A percentile compares a stretch with the other conserved stretches of the same genome.
These are phyloP conservation scores for Amphicarpaea edgeworthii DNA, from an alignment of 306 rosid species.

Conservation along the genomic window DNA sequence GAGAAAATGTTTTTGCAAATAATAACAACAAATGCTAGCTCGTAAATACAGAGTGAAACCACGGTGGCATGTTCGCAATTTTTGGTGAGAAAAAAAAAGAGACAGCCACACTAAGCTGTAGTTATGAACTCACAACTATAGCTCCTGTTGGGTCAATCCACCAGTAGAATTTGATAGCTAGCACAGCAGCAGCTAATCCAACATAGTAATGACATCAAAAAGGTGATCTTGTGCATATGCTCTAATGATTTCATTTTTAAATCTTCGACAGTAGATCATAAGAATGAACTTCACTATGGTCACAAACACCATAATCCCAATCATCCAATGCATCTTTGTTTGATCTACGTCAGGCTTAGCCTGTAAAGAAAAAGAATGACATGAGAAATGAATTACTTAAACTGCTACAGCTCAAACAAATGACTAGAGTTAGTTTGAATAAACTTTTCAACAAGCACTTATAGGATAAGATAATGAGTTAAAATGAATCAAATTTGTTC, in stretches of 20 bases:
- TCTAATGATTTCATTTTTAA: constrained; percentile 72
- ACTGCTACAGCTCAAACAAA: not conserved
- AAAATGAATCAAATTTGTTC: not conserved
- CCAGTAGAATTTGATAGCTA: constrained; percentile 65
- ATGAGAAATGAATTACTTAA: not conserved
- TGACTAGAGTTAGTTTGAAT: not conserved
- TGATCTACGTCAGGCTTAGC: constrained; percentile 46
- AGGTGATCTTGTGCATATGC: constrained; percentile 86
- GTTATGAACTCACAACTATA: constrained; percentile 66
- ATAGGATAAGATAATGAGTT: not conserved
- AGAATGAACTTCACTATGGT: constrained; percentile 78
- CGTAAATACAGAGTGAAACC: not conserved
- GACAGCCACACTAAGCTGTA: not conserved
- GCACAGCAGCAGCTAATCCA: constrained; percentile 83
- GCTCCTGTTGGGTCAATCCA: constrained; percentile 90
- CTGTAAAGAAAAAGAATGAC: constrained; percentile 48
- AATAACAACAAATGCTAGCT: not conserved
- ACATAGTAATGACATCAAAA: constrained; percentile 75
- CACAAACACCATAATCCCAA: constrained; percentile 71
- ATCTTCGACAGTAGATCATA: constrained; percentile 80
- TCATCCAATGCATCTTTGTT: constrained; percentile 59
- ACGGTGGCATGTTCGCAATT: not conserved
- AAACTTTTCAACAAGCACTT: not conserved
- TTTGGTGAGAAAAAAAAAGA: not conserved
- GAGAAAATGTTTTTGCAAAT: not conserved